Evolutionary conservation across 2,329 filamentous ascomycete genomes (phyloP), one percentile per base, ranked within the genome.

Genomic region (Trichocomaceae sp.): DNA sequence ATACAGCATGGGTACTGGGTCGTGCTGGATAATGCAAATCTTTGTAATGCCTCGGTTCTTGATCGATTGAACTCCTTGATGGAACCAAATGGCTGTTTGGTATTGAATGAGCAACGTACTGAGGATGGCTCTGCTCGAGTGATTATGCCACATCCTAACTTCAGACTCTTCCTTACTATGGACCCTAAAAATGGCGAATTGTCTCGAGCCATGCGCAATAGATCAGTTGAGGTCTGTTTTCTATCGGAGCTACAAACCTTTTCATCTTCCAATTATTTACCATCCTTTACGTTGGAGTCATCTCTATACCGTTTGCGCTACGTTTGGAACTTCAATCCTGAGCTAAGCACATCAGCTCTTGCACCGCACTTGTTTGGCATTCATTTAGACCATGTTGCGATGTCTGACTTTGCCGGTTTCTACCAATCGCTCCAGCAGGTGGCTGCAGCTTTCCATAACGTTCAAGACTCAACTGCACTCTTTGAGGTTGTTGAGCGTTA

Each of bases 191-290:
- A 96, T 69, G 95, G 93, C 17, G 93, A 99, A 69, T 78, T 99
- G 8, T 99, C 93, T 3, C 82, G 93, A 59, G 93, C 93, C 0
- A 99, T 99, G 93, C 81, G 95, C 55, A 99, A 99, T 71, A 83
- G 93, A 69, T 90, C 90, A 48, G 80, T 96, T 23, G 95, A 99
- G 71, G 86, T 99, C 9, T 93, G 85, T 64, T 77, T 99, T 46
- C 78, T 84, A 59, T 65, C 73, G 4, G 71, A 72, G 1, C 69
- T 73, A 33, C 31, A 60, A 8, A 59, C 59, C 13, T 46, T 59
- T 17, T 53, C 57, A 17, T 49, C 57, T 31, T 37, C 45, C 33
- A 57, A 60, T 19, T 41, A 60, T 29, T 60, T 63, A n/a, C 68
- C 71, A 19, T 63, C 64, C 20, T 74, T 73, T 61, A 68, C 65